A percentile compares a stretch with the other conserved stretches of the same genome.
These are phyloP conservation scores for Aquilaria sinensis DNA, from an alignment of 345 rosid species.

Conservation along the genomic window DNA sequence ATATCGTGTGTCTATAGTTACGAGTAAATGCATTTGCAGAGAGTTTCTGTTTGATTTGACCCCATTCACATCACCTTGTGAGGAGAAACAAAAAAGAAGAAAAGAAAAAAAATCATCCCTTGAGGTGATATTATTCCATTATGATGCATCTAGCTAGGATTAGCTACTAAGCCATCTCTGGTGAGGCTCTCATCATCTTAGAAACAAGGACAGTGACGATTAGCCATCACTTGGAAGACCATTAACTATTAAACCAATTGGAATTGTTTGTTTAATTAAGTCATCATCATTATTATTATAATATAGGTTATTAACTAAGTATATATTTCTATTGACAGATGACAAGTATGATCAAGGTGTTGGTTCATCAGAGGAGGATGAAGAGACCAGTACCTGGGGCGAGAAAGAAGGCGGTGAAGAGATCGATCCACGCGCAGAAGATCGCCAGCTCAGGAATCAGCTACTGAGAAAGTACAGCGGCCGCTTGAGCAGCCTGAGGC, in stretches of 20 bases:
- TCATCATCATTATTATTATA: too few species aligned
- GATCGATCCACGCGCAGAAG: constrained; percentile 83
- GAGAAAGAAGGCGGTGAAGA: constrained; percentile 48
- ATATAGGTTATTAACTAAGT: too few species aligned
- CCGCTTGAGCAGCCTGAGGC: constrained; percentile 78
- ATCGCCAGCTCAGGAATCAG: constrained; percentile 80
- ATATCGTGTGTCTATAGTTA: too few species aligned
- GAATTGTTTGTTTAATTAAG: too few species aligned
- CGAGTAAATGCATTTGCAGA: neutral
- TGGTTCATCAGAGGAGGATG: constrained; percentile 74
- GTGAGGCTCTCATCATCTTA: too few species aligned
- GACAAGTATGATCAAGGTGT: constrained; percentile 53
- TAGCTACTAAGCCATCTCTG: too few species aligned
- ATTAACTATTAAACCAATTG: too few species aligned
- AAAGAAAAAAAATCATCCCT: neutral
- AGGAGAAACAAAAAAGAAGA: neutral
- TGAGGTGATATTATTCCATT: too few species aligned
- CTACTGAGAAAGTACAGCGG: constrained; percentile 82
- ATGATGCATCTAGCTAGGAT: too few species aligned
- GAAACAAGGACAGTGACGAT: too few species aligned
- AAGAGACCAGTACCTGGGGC: constrained; percentile 50
- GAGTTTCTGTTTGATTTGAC: constrained; percentile 12
- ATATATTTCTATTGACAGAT: constrained; percentile 26
- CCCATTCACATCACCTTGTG: neutral
- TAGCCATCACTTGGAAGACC: too few species aligned